Conservation (phyloP, 805 yeast genomes). For the Sugiyamaella marilandica region DNA sequence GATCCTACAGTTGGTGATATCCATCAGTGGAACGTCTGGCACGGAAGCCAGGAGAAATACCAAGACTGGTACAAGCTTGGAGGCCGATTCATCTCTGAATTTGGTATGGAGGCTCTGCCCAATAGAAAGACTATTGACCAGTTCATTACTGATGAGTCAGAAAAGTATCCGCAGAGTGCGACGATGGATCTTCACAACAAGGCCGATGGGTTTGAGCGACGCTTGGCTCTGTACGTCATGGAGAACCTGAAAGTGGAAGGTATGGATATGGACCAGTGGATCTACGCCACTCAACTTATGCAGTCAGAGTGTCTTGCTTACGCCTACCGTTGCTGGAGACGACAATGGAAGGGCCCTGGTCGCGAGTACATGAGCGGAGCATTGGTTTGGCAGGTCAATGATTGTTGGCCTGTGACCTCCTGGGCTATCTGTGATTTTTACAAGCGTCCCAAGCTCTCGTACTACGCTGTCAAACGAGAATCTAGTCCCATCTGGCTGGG, state of each 20-base stretch:
- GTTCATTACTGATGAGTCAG: constrained; percentile 36
- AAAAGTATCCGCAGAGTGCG: constrained; percentile 43
- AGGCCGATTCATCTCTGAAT: constrained; percentile 50
- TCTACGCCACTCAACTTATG: constrained; percentile 49
- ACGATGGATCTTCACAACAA: constrained; percentile 46
- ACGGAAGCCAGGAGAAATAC: constrained; percentile 46
- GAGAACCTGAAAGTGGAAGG: constrained; percentile 39
- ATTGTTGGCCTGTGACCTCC: constrained; percentile 50
- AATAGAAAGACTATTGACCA: constrained; percentile 33
- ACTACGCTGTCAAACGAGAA: constrained; percentile 45
- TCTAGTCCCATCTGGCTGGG: constrained; percentile 35
- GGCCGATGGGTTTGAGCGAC: constrained; percentile 44
- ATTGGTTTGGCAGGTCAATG: constrained; percentile 51
- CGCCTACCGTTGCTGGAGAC: constrained; percentile 45
- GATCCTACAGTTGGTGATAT: constrained; percentile 45
- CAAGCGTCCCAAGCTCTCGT: constrained; percentile 43
- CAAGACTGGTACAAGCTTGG: constrained; percentile 45
- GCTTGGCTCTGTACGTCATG: constrained; percentile 43
- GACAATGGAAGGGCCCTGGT: constrained; percentile 40
- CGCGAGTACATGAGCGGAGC: constrained; percentile 42
- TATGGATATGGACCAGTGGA: constrained; percentile 40
- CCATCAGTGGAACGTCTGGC: constrained; percentile 58
- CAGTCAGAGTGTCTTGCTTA: constrained; percentile 47
- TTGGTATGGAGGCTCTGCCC: constrained; percentile 51
- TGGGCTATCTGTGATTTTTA: constrained; percentile 47